phyloP scores from a whole-genome alignment of 768 basidiomycete genomes.

The Trametes meyenii region DNA sequence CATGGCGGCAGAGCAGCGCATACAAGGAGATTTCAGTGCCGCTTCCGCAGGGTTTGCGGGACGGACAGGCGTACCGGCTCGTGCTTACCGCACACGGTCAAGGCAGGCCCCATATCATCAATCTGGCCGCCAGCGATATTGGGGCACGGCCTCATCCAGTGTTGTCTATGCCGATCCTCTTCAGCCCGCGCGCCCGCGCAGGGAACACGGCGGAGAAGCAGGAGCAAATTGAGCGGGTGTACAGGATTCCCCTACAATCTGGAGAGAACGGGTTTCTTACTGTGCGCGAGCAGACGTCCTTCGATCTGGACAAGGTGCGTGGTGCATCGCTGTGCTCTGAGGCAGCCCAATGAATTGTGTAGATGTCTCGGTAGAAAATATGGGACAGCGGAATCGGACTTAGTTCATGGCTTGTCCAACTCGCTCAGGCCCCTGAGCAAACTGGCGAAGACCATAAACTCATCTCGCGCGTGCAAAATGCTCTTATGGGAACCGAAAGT shows the following conservation, averaged over 20 bases:
- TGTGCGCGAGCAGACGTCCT: slow-evolving; percentile 81
- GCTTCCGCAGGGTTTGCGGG: slow-evolving; percentile 52
- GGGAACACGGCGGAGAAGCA: slow-evolving; percentile 51
- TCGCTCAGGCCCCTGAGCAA: slow-evolving; percentile 31
- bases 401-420: slow-evolving; percentile 70
- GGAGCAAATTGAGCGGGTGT: slow-evolving; percentile 65
- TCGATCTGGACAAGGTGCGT: slow-evolving; percentile 89
- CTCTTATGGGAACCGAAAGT: slow-evolving; percentile 43
- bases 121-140: slow-evolving; percentile 44
- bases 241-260: slow-evolving; percentile 31
- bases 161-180: slow-evolving; percentile 65
- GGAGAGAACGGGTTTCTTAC: slow-evolving; percentile 39
- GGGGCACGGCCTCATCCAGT: slow-evolving; percentile 61
- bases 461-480: slow-evolving; percentile 27
- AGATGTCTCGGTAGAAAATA: slow-evolving; percentile 69
- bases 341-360: slow-evolving; percentile 7
- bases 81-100: slow-evolving; percentile 49
- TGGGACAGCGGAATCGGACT: slow-evolving; percentile 94
- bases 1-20: slow-evolving; percentile 64
- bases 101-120: slow-evolving; percentile 38
- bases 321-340: not conserved
- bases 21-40: slow-evolving; percentile 79
- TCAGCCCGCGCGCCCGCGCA: slow-evolving; percentile 36
- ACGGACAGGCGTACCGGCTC: slow-evolving; percentile 68
- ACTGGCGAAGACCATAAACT: slow-evolving; percentile 1